Evolutionary conservation across 495 filamentous ascomycete genomes (phyloP).

Genomic region (Penicillium macrosclerotiorum): DNA sequence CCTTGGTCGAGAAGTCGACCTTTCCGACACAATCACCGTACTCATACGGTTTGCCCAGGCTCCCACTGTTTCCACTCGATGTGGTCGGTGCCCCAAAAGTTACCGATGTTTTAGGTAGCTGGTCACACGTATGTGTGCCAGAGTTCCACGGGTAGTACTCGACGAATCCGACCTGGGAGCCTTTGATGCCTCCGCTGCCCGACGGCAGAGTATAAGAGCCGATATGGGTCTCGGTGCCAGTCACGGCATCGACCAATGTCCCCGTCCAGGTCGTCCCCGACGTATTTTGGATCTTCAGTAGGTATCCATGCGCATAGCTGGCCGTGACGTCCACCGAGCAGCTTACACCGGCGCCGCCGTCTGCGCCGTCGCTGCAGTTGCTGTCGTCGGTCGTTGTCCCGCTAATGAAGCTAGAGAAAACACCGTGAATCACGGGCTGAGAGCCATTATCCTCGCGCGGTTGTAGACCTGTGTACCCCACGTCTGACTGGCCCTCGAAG

Average conservation of each 20-base stretch:
- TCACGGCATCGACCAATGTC: constrained; percentile 22
- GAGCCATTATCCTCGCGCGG: constrained; percentile 14
- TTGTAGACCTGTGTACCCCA: constrained; percentile 32
- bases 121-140: constrained; percentile 15
- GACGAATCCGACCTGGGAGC: constrained; percentile 23
- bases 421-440: constrained; percentile 24
- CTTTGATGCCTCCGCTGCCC: constrained; percentile 17
- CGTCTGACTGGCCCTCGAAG: constrained; percentile 18
- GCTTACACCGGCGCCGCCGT: constrained; percentile 28
- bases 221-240: constrained; percentile 16
- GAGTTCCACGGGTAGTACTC: constrained; percentile 31
- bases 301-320: constrained; percentile 15
- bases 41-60: constrained; percentile 22
- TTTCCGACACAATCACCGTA: constrained; percentile 32
- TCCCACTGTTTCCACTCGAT: constrained; percentile 6
- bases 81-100: constrained; percentile 20
- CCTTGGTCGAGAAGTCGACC: constrained; percentile 14
- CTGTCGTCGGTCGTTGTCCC: constrained; percentile 18
- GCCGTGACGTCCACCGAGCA: constrained; percentile 22
- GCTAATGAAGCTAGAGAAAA: constrained; percentile 28
- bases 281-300: constrained; percentile 22
- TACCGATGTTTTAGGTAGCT: constrained; percentile 19
- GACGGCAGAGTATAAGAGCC: constrained; percentile 24
- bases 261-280: constrained; percentile 26
- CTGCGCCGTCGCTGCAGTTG: constrained; percentile 28